These are phyloP conservation scores for Claviceps quebecensis DNA, from an alignment of 2,329 filamentous ascomycete species.

Conservation along the genomic window DNA sequence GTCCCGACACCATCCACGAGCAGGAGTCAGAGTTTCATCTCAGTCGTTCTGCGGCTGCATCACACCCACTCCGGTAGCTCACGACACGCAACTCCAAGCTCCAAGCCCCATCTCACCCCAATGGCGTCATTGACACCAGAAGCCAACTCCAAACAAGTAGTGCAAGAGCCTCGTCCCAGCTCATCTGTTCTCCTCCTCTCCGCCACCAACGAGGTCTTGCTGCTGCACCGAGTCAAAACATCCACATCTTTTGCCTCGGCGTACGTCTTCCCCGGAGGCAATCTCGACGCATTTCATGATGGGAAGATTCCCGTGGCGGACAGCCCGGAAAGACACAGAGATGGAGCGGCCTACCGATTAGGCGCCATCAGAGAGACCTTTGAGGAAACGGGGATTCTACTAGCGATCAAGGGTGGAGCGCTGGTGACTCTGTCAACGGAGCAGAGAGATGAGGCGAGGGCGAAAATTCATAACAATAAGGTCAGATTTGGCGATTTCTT, in stretches of 20 bases:
- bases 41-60: not conserved
- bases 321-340: constrained; percentile 47
- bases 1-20: not conserved
- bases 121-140: constrained; percentile 6
- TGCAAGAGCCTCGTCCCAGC: constrained; percentile 44
- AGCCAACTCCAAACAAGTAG: constrained; percentile 8
- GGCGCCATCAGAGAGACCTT: constrained; percentile 86
- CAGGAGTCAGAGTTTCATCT: not conserved
- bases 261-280: constrained; percentile 90
- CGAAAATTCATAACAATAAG: constrained; percentile 51
- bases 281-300: constrained; percentile 65
- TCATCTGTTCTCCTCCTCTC: constrained; percentile 76
- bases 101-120: not conserved
- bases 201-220: constrained; percentile 70
- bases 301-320: constrained; percentile 36
- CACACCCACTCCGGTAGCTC: constrained; percentile 2
- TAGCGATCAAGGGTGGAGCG: constrained; percentile 43
- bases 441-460: constrained; percentile 51
- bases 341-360: constrained; percentile 61
- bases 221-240: constrained; percentile 73
- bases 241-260: constrained; percentile 79
- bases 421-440: constrained; percentile 47
- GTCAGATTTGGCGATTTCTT: constrained; percentile 56
- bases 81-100: not conserved
- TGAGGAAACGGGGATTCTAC: constrained; percentile 81